Evolutionary conservation across 345 rosid genomes (phyloP).

Genomic region (Cardiospermum halicacabum): DNA sequence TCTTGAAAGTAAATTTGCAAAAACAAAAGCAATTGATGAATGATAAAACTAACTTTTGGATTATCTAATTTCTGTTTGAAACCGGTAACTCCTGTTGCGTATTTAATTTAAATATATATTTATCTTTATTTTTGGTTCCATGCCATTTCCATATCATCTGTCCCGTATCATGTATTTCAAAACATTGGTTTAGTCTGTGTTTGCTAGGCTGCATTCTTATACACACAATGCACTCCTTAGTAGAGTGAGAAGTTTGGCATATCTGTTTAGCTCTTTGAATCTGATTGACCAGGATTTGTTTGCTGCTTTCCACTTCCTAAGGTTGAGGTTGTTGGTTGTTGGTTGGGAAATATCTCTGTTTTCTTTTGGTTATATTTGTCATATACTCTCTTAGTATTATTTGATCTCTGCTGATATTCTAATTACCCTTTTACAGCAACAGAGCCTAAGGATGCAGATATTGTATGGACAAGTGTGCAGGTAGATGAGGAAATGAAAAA

Average conservation of each 20-base stretch:
- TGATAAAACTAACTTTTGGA: no score
- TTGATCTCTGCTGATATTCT: not conserved
- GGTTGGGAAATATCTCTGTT: not conserved
- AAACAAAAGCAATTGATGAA: no score
- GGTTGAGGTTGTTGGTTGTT: not conserved
- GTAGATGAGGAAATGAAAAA: conserved; percentile 78
- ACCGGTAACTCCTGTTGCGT: no score
- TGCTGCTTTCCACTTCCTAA: conserved; percentile 1
- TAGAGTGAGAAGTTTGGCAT: not conserved
- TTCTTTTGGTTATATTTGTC: not conserved
- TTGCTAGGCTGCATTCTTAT: not conserved
- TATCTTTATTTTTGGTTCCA: no score
- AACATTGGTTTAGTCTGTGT: not conserved
- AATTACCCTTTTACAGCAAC: conserved; percentile 41
- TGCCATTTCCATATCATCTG: no score
- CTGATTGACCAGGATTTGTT: not conserved
- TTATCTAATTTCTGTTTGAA: no score
- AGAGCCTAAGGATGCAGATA: conserved; percentile 78
- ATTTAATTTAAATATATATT: no score
- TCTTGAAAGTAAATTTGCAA: no score
- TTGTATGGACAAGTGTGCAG: conserved; percentile 89
- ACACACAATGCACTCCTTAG: not conserved
- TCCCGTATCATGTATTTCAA: no score
- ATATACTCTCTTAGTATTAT: not conserved
- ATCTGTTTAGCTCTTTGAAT: not conserved